Conservation (phyloP, 1,284 basidiomycete species). For the Agaricales sp. region DNA sequence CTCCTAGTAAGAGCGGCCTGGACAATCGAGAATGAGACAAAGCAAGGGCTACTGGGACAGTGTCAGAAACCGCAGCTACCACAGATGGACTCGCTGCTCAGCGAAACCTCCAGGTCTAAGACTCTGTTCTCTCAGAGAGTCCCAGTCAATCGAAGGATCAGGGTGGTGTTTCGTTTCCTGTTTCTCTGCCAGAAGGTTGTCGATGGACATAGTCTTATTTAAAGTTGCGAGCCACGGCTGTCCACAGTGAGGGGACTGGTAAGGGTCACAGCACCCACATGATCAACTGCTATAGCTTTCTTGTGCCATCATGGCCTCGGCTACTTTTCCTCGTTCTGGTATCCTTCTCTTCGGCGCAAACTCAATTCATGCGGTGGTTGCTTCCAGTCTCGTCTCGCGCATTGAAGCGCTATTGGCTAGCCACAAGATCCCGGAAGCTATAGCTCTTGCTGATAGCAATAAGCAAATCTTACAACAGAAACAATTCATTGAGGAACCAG, state of each 20-base stretch:
- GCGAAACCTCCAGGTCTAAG: conserved; percentile 56
- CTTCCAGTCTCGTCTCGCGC: conserved; percentile 64
- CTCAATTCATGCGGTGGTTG: conserved; percentile 58
- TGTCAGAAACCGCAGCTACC: too few relatives aligned
- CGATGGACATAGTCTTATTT: too few relatives aligned
- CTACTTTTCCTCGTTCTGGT: conserved; percentile 47
- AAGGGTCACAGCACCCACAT: too few relatives aligned
- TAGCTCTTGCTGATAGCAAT: conserved; percentile 49
- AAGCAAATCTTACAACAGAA: conserved; percentile 44
- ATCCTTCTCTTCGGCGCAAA: conserved; percentile 55
- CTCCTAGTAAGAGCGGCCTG: conserved; percentile 31
- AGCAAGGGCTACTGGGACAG: too few relatives aligned
- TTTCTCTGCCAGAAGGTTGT: too few relatives aligned
- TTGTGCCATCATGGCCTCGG: conserved; percentile 1
- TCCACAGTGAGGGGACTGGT: too few relatives aligned
- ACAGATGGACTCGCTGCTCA: conserved; percentile 39
- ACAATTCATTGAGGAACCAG: conserved; percentile 36
- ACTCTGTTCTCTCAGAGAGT: conserved; percentile 34
- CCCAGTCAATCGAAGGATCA: conserved; percentile 45
- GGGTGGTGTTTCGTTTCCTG: conserved; percentile 8
- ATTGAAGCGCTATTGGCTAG: conserved; percentile 58
- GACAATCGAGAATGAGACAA: too few relatives aligned
- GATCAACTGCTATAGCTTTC: too few relatives aligned
- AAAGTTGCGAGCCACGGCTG: too few relatives aligned
- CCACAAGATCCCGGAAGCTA: conserved; percentile 55